Conservation (phyloP, 2,329 filamentous ascomycete genomes). For the Colletotrichum lentis region DNA sequence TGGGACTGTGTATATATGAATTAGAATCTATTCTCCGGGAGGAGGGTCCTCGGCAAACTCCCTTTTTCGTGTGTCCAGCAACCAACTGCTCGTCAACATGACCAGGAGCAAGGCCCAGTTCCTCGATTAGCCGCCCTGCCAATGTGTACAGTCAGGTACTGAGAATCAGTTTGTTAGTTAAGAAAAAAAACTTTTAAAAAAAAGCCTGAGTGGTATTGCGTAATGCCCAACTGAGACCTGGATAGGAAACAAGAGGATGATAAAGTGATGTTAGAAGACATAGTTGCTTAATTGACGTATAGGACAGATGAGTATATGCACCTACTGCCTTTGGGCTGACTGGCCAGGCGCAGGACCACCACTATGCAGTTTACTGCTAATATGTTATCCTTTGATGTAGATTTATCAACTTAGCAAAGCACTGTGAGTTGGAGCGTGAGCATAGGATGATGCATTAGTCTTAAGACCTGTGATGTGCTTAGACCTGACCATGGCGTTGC, state of each 20-base stretch:
- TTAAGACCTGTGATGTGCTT: constrained; percentile 3
- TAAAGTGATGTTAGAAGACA: background rate
- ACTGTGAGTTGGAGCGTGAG: constrained; percentile 1
- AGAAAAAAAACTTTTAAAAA: background rate
- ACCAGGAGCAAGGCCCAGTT: background rate
- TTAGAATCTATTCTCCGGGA: constrained; percentile 35
- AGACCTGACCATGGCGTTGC: constrained; percentile 23
- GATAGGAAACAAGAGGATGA: background rate
- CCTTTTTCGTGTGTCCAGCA: constrained; percentile 14
- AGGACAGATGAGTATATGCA: background rate
- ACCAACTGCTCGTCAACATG: background rate
- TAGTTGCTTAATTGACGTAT: background rate
- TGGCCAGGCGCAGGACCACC: background rate
- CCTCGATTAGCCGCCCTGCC: background rate
- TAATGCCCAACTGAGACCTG: constrained; percentile 1
- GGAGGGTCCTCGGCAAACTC: constrained; percentile 34
- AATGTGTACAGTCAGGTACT: constrained; percentile 8
- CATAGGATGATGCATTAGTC: background rate
- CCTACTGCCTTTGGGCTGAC: constrained; percentile 1
- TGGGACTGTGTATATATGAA: constrained; percentile 40
- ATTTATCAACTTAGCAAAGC: background rate
- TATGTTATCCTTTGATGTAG: background rate
- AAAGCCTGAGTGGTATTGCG: constrained; percentile 18
- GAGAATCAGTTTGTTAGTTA: constrained; percentile 31
- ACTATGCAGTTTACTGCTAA: background rate